Conservation (phyloP, 2,329 filamentous ascomycete genomes). For the Aspergillus sp. region DNA sequence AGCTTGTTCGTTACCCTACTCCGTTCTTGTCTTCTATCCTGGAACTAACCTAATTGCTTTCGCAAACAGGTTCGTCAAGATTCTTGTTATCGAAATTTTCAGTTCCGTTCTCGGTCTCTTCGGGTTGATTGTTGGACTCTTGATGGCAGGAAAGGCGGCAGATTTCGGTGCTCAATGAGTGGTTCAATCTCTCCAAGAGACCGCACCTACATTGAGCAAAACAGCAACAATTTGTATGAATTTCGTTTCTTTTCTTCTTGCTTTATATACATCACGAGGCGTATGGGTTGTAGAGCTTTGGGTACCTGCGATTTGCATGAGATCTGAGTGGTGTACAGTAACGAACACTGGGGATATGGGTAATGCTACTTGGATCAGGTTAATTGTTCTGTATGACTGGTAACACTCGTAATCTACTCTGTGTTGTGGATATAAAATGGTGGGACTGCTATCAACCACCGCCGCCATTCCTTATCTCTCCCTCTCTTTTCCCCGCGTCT, state of each 20-base stretch:
- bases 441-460: not conserved
- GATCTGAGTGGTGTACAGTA: constrained; percentile 17
- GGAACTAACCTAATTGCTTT: constrained; percentile 1
- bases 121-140: constrained; percentile 86
- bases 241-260: constrained; percentile 13
- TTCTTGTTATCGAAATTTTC: constrained; percentile 98
- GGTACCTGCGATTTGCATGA: constrained; percentile 20
- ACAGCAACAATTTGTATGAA: constrained; percentile 10
- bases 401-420: not conserved
- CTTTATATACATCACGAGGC: constrained; percentile 34
- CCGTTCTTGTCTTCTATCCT: not conserved
- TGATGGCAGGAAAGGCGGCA: constrained; percentile 75
- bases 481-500: constrained; percentile 3
- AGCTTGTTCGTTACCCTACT: constrained; percentile 59
- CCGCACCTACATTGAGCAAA: not conserved
- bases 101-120: constrained; percentile 95
- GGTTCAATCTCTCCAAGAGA: not conserved
- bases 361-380: not conserved
- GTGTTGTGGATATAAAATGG: not conserved
- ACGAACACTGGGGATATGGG: constrained; percentile 13
- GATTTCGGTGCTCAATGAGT: constrained; percentile 52
- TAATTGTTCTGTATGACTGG: not conserved
- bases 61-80: constrained; percentile 79
- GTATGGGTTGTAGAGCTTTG: constrained; percentile 28
- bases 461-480: not conserved